These are phyloP conservation scores for Trichosporon faecale DNA, from an alignment of 1,284 basidiomycete genomes.

Conservation along the genomic window DNA sequence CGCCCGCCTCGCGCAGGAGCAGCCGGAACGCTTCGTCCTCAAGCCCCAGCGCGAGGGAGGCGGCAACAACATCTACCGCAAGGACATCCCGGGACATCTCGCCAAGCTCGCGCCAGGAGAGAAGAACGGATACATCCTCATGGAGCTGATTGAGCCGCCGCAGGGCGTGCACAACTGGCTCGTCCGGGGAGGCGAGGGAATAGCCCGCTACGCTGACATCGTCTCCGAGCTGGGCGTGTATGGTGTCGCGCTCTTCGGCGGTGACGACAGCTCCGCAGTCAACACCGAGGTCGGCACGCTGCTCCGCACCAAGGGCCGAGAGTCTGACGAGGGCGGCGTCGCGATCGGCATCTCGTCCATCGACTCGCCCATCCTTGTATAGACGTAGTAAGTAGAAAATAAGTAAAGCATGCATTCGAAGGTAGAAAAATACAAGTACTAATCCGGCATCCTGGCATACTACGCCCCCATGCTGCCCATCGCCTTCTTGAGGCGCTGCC, in stretches of 20 bases:
- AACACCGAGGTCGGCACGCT: conserved; percentile 78
- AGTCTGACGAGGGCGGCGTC: conserved; percentile 91
- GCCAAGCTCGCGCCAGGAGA: conserved; percentile 58
- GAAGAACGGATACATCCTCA: conserved; percentile 79
- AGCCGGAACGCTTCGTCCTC: conserved; percentile 67
- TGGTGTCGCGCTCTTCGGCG: conserved; percentile 77
- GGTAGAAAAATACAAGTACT: background rate
- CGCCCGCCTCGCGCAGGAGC: conserved; percentile 58
- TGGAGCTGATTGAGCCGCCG: conserved; percentile 84
- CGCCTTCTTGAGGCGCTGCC: conserved; percentile 50
- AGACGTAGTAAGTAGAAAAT: background rate
- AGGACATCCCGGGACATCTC: conserved; percentile 74
- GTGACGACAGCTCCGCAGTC: conserved; percentile 42
- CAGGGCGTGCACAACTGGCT: conserved; percentile 66
- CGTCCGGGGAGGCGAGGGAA: conserved; percentile 57
- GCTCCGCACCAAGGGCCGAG: conserved; percentile 85
- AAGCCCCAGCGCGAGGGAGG: conserved; percentile 97
- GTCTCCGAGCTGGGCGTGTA: conserved; percentile 91
- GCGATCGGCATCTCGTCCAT: conserved; percentile 61
- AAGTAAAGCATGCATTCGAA: background rate
- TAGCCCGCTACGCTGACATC: conserved; percentile 62
- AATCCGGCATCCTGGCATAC: conserved; percentile 9
- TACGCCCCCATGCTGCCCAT: conserved; percentile 50
- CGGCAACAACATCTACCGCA: conserved; percentile 91
- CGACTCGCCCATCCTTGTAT: conserved; percentile 3